Percentiles rank a stretch among this genome's conserved stretches.
Conservation (phyloP, 345 rosid genomes). For the Populus ilicifolia region DNA sequence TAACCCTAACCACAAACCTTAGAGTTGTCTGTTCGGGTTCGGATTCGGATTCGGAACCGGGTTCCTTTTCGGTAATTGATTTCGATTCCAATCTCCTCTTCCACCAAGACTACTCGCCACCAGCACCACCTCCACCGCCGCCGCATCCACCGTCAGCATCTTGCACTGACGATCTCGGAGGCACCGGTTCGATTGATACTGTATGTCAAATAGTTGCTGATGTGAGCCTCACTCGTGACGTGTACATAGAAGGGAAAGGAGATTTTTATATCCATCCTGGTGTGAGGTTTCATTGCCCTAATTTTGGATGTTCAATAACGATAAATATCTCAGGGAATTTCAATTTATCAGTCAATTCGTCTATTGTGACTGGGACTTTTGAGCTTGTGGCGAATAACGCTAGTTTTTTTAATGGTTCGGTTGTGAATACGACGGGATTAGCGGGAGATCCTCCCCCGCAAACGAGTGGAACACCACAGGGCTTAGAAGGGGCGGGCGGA, state of each 20-base stretch:
- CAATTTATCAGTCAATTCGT: conserved; percentile 56
- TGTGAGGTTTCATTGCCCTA: conserved; percentile 64
- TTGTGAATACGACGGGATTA: conserved; percentile 73
- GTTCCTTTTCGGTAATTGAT: conserved; percentile 40
- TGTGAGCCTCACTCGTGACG: conserved; percentile 77
- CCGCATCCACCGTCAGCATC: conserved; percentile 91
- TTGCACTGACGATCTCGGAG: conserved; percentile 85
- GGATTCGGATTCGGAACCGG: conserved; percentile 13
- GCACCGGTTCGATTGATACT: conserved; percentile 76
- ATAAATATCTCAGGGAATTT: conserved; percentile 79
- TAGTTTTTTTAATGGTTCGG: conserved; percentile 55
- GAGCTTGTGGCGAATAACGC: conserved; percentile 70
- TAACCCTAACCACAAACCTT: conserved; percentile 1
- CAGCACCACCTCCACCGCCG: conserved; percentile 95
- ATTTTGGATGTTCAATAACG: conserved; percentile 62
- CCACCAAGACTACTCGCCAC: conserved; percentile 95
- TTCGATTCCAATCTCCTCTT: conserved; percentile 41
- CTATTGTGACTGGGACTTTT: conserved; percentile 63
- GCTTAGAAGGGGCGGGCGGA: conserved; percentile 86
- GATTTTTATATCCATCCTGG: conserved; percentile 66
- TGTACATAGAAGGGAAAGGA: conserved; percentile 81
- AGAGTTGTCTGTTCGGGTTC: not conserved
- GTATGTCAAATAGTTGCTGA: conserved; percentile 80
- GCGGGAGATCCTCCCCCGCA: conserved; percentile 85
- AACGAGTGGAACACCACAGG: conserved; percentile 96